Evolutionary conservation across 306 rosid genomes (phyloP), one percentile per base, ranked within the genome.

Genomic region (Lathyrus aphaca): DNA sequence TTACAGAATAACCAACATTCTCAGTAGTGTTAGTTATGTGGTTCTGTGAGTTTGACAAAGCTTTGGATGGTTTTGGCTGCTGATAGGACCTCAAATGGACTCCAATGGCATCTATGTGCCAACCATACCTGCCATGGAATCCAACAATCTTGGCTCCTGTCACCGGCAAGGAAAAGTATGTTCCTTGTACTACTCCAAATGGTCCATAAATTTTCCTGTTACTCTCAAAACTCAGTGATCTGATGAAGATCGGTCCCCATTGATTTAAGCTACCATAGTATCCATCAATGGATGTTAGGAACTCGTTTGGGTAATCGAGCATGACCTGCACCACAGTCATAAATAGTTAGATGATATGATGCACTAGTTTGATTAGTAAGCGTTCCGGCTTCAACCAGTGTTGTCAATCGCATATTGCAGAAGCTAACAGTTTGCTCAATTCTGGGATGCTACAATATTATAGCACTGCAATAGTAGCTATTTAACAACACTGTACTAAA

Each of bases 41-140:
- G 74, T 15, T 83, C 54, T 78, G 86, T 59, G 90, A 35, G 9
- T 72, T 64, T 43, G 73, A 42, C 80, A 74, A 40, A 53, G 82
- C 27, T 64, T 75, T 85, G 35, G 84, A 60, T 12, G 78, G 85
- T 0, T 76, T 77, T 76, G 77, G 81, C 38, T 64, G 76, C 51
- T 74, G 80, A 77, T 77, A 19, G 11, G 96, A 84, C 66, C 81
- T 80, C 29, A 89, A 27, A 60, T 94, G 69, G 44, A 82, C 97
- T 63, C 97, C 97, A 63, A 94, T 91, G 43, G 99, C 81, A 77
- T 91, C 97, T 49, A 94, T 40, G 81, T 76, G 81, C 97, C 90
- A 86, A 45, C 91, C 87, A 45, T 79, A 81, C 78, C 79, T 86
- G 15, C 99, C 97, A 78, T 85, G 87, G 77, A 94, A 91, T 66